A percentile compares a stretch with the other conserved stretches of the same genome.
Conservation (phyloP, 2,329 filamentous ascomycete genomes). For the Magnaporthiopsis incrustans region DNA sequence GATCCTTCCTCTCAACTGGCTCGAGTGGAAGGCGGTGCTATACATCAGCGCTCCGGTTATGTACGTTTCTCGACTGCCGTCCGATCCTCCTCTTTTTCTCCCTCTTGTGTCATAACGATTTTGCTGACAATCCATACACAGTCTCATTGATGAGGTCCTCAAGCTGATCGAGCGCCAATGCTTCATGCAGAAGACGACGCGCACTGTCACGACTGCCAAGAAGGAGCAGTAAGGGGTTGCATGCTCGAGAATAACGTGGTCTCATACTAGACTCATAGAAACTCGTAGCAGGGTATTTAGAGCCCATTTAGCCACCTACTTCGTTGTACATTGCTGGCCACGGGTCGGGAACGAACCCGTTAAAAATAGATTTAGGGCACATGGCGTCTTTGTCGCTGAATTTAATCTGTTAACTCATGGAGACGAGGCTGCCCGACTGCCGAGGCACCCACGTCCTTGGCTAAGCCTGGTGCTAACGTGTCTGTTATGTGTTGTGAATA, state of each 20-base stretch:
- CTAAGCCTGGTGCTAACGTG: too few relatives aligned
- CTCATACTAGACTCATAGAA: not conserved
- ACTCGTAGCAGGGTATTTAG: constrained; percentile 1
- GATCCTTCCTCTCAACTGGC: constrained; percentile 77
- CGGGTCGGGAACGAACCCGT: too few relatives aligned
- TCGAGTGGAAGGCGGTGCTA: constrained; percentile 89
- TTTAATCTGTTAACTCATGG: too few relatives aligned
- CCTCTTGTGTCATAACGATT: not conserved
- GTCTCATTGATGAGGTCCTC: constrained; percentile 74
- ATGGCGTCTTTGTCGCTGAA: too few relatives aligned
- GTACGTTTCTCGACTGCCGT: constrained; percentile 43
- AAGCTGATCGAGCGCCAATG: constrained; percentile 68
- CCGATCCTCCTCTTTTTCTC: not conserved
- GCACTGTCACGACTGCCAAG: constrained; percentile 35
- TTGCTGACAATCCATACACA: constrained; percentile 23
- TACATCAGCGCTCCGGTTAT: constrained; percentile 86
- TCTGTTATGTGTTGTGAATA: too few relatives aligned
- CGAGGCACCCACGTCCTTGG: too few relatives aligned
- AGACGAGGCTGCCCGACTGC: too few relatives aligned
- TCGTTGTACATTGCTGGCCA: too few relatives aligned
- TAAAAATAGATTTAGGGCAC: too few relatives aligned
- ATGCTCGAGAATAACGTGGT: not conserved
- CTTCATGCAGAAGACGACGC: constrained; percentile 46
- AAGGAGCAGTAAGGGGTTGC: constrained; percentile 39
- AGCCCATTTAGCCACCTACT: too few relatives aligned